A percentile compares a stretch with the other conserved stretches of the same genome.
These are phyloP conservation scores for Sequoia sempervirens DNA, from an alignment of 75 land plant species.

Conservation along the genomic window DNA sequence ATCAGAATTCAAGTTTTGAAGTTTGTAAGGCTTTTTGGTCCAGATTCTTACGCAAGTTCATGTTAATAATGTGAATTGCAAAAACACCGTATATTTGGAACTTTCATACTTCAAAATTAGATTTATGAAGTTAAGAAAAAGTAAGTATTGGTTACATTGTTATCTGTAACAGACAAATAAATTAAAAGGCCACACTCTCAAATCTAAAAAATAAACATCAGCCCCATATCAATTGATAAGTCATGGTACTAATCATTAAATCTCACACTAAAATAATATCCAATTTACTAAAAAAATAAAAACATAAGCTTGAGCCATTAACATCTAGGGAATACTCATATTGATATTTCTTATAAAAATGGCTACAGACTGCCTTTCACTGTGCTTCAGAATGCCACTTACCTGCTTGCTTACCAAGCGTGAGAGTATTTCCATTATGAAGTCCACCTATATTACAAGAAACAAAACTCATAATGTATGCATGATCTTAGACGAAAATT, in stretches of 20 bases:
- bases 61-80: neutral
- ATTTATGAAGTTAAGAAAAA: neutral
- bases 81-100: neutral
- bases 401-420: conserved; percentile 99
- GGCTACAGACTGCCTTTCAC: neutral
- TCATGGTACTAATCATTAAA: neutral
- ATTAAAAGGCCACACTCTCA: neutral
- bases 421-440: conserved; percentile 92
- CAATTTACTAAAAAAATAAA: neutral
- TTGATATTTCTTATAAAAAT: neutral
- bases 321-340: neutral
- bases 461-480: neutral
- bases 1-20: neutral
- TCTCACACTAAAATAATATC: neutral
- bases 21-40: neutral
- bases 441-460: conserved; percentile 63
- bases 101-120: neutral
- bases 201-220: neutral
- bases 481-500: neutral
- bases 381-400: conserved; percentile 4
- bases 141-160: neutral
- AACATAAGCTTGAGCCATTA: neutral
- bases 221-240: too few species aligned
- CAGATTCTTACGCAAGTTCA: neutral
- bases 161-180: neutral